These are phyloP conservation scores for Aquilaria malaccensis DNA, from an alignment of 345 rosid genomes.

Conservation along the genomic window DNA sequence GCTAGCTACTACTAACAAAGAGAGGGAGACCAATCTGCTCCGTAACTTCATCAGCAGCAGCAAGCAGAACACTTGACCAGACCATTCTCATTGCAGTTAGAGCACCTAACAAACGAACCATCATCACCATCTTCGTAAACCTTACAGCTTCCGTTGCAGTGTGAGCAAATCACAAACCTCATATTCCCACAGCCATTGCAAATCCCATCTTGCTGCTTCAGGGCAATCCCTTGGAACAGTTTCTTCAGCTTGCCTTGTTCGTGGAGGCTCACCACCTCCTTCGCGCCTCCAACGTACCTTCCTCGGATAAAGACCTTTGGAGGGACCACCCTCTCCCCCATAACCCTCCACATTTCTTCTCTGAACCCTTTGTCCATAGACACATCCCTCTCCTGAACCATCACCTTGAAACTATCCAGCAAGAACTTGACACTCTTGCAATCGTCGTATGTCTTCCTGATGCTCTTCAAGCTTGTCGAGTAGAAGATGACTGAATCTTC, in stretches of 20 bases:
- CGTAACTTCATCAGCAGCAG: slow-evolving; percentile 13
- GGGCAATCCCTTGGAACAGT: slow-evolving; percentile 51
- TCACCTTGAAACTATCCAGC: slow-evolving; percentile 49
- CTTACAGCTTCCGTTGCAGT: slow-evolving; percentile 70
- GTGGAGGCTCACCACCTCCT: slow-evolving; percentile 59
- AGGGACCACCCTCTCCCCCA: slow-evolving; percentile 48
- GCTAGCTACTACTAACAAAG: no score
- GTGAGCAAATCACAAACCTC: slow-evolving; percentile 58
- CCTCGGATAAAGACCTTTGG: slow-evolving; percentile 80
- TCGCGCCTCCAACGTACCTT: slow-evolving; percentile 81
- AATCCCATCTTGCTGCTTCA: slow-evolving; percentile 7
- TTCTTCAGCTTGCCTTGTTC: slow-evolving; percentile 80
- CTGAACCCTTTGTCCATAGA: slow-evolving; percentile 67
- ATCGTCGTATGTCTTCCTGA: slow-evolving; percentile 79
- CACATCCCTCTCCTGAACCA: slow-evolving; percentile 63
- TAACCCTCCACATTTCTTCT: slow-evolving; percentile 66
- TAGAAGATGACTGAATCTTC: slow-evolving; percentile 60
- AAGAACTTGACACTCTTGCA: slow-evolving; percentile 57
- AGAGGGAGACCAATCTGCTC: no score
- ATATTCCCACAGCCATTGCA: slow-evolving; percentile 49
- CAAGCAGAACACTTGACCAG: slow-evolving; percentile 61
- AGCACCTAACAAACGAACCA: slow-evolving; percentile 34
- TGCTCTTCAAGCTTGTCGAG: slow-evolving; percentile 68
- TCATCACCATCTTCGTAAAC: slow-evolving; percentile 22
- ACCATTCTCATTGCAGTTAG: slow-evolving; percentile 81